These are phyloP conservation scores for Arabis alpina DNA, from an alignment of 345 rosid species.

Conservation along the genomic window DNA sequence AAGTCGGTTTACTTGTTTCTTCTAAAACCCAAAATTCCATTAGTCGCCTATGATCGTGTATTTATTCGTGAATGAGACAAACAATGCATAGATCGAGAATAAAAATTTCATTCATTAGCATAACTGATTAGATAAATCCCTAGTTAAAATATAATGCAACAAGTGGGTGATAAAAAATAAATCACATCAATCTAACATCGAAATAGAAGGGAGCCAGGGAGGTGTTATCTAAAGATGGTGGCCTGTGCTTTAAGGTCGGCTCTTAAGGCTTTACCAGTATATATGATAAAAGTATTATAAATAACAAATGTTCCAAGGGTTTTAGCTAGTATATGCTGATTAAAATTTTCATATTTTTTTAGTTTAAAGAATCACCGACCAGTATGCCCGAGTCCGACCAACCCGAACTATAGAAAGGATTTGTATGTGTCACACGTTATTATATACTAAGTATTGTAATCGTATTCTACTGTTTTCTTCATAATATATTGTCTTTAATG, in stretches of 20 bases:
- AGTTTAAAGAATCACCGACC: constrained; percentile 21
- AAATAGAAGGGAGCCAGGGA: constrained; percentile 10
- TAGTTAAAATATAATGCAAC: constrained; percentile 22
- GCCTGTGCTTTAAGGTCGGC: constrained; percentile 39
- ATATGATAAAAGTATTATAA: background rate
- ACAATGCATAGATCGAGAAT: background rate
- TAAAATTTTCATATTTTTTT: background rate
- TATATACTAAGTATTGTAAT: too few species aligned
- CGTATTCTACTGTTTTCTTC: too few species aligned
- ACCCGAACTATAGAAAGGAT: background rate
- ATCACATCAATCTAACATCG: constrained; percentile 8
- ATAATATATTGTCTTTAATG: too few species aligned
- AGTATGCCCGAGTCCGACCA: constrained; percentile 12
- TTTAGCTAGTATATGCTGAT: constrained; percentile 12
- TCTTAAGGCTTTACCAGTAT: constrained; percentile 10
- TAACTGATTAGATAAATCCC: background rate
- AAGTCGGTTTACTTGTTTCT: background rate
- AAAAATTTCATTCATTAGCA: background rate
- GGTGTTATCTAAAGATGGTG: constrained; percentile 29
- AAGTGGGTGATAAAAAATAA: constrained; percentile 31
- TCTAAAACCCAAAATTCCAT: background rate
- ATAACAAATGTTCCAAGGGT: background rate
- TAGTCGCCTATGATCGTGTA: constrained; percentile 27
- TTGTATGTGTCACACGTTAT: too few species aligned
- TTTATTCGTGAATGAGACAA: constrained; percentile 10